Percentiles rank a stretch among this genome's conserved stretches.
phyloP scores from a whole-genome alignment of 441 rosid genomes.

The Biscutella laevigata region DNA sequence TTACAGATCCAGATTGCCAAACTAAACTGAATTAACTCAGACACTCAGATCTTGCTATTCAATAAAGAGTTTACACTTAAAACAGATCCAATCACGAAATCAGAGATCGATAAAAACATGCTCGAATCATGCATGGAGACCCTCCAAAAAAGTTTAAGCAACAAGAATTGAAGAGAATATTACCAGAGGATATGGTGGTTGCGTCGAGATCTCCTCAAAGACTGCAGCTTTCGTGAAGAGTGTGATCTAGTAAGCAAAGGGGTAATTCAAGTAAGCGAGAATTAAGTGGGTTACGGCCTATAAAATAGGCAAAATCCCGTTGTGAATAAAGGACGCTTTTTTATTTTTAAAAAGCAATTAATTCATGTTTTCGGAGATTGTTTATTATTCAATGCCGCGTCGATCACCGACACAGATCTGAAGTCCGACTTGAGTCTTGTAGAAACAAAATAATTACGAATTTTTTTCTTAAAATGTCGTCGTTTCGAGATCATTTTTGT shows the following conservation, averaged over 20 bases:
- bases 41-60: conserved; percentile 14
- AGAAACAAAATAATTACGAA: no score
- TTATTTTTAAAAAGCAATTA: neutral
- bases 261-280: conserved; percentile 8
- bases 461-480: no score
- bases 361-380: neutral
- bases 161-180: neutral
- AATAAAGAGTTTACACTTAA: neutral
- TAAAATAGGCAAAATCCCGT: neutral
- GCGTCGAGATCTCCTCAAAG: conserved; percentile 6
- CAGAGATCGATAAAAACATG: no score
- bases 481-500: no score
- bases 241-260: neutral
- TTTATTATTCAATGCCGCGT: neutral
- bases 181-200: neutral
- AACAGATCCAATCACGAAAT: neutral
- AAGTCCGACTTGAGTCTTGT: neutral
- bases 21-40: neutral
- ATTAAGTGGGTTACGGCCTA: conserved; percentile 8
- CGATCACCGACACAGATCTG: conserved; percentile 23
- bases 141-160: no score
- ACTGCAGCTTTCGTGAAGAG: conserved; percentile 9
- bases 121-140: no score
- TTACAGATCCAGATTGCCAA: conserved; percentile 7
- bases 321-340: conserved; percentile 31